These are phyloP conservation scores for Neoarthrinium moseri DNA, from an alignment of 2,329 filamentous ascomycete species.

Conservation along the genomic window DNA sequence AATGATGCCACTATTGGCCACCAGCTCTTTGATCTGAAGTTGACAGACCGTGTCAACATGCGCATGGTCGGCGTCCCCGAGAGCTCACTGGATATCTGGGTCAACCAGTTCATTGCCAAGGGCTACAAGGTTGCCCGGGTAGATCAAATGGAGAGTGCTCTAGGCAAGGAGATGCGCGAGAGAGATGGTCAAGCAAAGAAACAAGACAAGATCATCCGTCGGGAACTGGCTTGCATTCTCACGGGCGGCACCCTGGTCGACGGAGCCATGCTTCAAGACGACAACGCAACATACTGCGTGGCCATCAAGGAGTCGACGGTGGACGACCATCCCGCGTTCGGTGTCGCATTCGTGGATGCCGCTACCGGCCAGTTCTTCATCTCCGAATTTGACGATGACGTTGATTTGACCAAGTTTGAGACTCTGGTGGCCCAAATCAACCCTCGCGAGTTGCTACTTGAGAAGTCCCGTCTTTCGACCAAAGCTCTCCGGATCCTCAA, in stretches of 20 bases:
- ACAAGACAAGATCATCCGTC: slow-evolving; percentile 88
- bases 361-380: slow-evolving; percentile 94
- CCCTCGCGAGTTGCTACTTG: slow-evolving; percentile 83
- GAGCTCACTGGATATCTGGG: slow-evolving; percentile 93
- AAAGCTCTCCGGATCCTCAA: slow-evolving; percentile 91
- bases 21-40: slow-evolving; percentile 94
- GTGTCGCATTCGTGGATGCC: slow-evolving; percentile 91
- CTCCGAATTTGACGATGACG: slow-evolving; percentile 89
- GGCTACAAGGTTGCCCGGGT: slow-evolving; percentile 96
- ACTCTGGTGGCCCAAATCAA: slow-evolving; percentile 91
- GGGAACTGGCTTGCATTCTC: slow-evolving; percentile 87
- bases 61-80: slow-evolving; percentile 98
- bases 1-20: slow-evolving; percentile 96
- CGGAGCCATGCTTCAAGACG: slow-evolving; percentile 93
- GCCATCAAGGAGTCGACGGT: slow-evolving; percentile 83
- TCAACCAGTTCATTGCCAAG: slow-evolving; percentile 97
- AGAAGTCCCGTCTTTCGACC: slow-evolving; percentile 83
- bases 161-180: slow-evolving; percentile 99
- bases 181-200: slow-evolving; percentile 70
- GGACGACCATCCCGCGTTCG: slow-evolving; percentile 78
- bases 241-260: slow-evolving; percentile 93
- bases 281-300: slow-evolving; percentile 95
- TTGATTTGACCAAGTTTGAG: slow-evolving; percentile 94
- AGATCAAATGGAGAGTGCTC: slow-evolving; percentile 92
- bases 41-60: slow-evolving; percentile 98